Percentiles rank a stretch among this genome's conserved stretches.
Evolutionary conservation across 163 green algal genomes (phyloP).

Genomic region (Coccomyxa subellipsoidea): DNA sequence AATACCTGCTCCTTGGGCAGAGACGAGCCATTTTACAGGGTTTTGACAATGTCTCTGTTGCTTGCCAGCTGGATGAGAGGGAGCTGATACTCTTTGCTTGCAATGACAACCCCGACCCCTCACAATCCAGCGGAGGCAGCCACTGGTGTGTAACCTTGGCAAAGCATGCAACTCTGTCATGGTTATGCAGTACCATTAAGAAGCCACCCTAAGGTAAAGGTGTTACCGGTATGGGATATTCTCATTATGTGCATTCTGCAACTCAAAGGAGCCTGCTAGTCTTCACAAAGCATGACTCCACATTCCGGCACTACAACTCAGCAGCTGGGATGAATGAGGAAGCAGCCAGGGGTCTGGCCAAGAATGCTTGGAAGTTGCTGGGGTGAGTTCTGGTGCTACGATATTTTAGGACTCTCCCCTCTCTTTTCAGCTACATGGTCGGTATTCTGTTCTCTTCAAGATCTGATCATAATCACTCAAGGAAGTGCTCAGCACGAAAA

Average conservation of each 20-base stretch:
- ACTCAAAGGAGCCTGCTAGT: conserved; percentile 1
- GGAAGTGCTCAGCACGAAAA: not conserved
- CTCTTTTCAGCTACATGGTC: not conserved
- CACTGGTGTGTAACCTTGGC: not conserved
- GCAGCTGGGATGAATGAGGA: not conserved
- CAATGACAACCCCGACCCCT: conserved; percentile 4
- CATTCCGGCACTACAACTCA: not conserved
- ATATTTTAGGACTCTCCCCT: not conserved
- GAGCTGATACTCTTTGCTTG: not conserved
- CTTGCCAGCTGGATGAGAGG: not conserved
- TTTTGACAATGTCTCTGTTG: not conserved
- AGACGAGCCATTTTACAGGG: not conserved
- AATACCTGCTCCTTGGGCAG: not conserved
- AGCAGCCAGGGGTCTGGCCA: not conserved
- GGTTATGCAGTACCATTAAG: not conserved
- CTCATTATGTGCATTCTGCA: not conserved
- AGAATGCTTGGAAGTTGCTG: not conserved
- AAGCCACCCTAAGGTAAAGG: not conserved
- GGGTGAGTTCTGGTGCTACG: not conserved
- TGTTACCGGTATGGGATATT: not conserved
- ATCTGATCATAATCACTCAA: too few species aligned
- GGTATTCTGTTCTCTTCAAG: too few species aligned
- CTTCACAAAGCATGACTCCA: not conserved
- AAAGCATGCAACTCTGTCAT: not conserved
- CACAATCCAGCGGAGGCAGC: not conserved